Evolutionary conservation across 495 filamentous ascomycete genomes (phyloP).

Genomic region (Penicillium salamii): DNA sequence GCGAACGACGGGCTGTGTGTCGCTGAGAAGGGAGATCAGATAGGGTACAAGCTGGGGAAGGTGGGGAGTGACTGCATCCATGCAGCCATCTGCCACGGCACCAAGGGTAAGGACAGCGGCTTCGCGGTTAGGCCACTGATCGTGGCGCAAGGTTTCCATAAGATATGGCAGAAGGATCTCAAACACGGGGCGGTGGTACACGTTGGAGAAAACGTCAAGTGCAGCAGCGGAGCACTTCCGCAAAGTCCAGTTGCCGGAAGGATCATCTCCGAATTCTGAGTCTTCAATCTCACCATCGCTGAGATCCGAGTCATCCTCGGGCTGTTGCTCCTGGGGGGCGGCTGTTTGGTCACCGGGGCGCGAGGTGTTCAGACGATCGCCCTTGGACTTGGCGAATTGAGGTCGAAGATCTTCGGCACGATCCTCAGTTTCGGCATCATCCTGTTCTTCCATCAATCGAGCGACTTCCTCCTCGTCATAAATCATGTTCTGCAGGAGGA

Average conservation of each 20-base stretch:
- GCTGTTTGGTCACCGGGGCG: slow-evolving; percentile 40
- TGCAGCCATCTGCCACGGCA: slow-evolving; percentile 92
- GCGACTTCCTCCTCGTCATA: slow-evolving; percentile 93
- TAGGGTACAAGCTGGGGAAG: slow-evolving; percentile 89
- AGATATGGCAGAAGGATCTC: slow-evolving; percentile 88
- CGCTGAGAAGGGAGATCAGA: slow-evolving; percentile 80
- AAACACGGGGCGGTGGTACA: slow-evolving; percentile 87
- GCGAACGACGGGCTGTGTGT: slow-evolving; percentile 86
- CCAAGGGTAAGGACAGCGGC: slow-evolving; percentile 93
- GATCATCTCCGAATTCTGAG: slow-evolving; percentile 67
- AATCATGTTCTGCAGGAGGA: slow-evolving; percentile 91
- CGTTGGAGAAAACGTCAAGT: slow-evolving; percentile 86
- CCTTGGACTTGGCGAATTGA: slow-evolving; percentile 79
- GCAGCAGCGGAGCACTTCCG: slow-evolving; percentile 97
- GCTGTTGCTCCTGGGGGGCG: slow-evolving; percentile 46
- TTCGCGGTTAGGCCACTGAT: slow-evolving; percentile 90
- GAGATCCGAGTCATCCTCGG: slow-evolving; percentile 63
- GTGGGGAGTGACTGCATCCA: slow-evolving; percentile 84
- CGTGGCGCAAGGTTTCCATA: slow-evolving; percentile 81
- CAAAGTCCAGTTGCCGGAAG: slow-evolving; percentile 93
- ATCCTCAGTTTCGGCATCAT: slow-evolving; percentile 93
- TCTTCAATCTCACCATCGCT: slow-evolving; percentile 90
- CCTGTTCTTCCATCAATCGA: slow-evolving; percentile 72
- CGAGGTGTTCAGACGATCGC: slow-evolving; percentile 40
- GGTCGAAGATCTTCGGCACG: slow-evolving; percentile 89